Evolutionary conservation across 2,329 filamentous ascomycete species (phyloP).

Genomic region (Fusarium agapanthi): DNA sequence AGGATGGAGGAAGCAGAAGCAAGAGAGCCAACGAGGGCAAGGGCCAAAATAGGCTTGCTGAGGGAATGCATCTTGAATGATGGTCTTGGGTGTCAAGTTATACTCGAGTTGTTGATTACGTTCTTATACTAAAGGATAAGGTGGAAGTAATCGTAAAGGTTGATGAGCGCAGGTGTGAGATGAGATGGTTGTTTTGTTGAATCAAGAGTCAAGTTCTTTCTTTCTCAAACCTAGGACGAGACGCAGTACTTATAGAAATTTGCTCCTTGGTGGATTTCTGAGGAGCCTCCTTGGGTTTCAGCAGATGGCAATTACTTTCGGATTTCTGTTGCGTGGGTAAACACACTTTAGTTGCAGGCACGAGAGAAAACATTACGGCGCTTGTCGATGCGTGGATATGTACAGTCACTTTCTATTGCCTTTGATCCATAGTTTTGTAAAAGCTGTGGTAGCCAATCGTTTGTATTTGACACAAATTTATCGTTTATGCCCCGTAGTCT

Average conservation of each 20-base stretch:
- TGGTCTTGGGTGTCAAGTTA: background rate
- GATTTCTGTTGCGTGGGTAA: too few species aligned
- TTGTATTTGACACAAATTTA: too few species aligned
- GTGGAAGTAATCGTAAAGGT: background rate
- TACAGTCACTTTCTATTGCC: background rate
- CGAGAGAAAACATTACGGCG: fast-evolving
- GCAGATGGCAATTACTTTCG: too few species aligned
- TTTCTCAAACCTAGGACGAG: too few species aligned
- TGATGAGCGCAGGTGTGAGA: background rate
- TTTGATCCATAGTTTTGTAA: fast-evolving
- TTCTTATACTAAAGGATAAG: background rate
- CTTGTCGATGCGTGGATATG: background rate
- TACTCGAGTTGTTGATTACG: too few species aligned
- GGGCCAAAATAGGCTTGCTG: background rate
- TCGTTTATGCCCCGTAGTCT: background rate
- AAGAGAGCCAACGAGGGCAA: background rate
- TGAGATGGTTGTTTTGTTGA: background rate
- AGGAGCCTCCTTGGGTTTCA: background rate
- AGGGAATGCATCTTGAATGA: background rate
- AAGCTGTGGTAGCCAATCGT: too few species aligned
- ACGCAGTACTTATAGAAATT: background rate
- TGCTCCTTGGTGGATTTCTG: fast-evolving
- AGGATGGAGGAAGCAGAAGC: background rate
- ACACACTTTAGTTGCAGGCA: fast-evolving
- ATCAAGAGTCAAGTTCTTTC: background rate